Base-by-base conservation (phyloP, 2,329 filamentous ascomycete genomes). In the Chrysoporthe cubensis region DNA sequence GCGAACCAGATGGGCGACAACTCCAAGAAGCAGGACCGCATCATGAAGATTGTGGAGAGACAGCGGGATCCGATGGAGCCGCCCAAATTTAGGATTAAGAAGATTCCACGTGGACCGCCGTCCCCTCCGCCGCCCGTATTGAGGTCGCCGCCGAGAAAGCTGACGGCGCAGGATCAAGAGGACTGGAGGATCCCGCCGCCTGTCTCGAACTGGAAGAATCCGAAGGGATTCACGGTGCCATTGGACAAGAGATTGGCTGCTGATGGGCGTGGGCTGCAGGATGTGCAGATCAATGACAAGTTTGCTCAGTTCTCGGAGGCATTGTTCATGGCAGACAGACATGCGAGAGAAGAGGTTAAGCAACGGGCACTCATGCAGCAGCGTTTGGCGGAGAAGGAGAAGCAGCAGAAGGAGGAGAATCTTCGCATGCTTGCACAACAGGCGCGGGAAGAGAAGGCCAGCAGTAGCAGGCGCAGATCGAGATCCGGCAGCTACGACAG, bases 171-270 rank as follows among this genome's bases (percentile, higher is more conserved):
- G 78, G 96, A 99, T 74, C 95, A 98, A 79, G 96, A 98, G 78
- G 93, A 92, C 68, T 99, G 96, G 96, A 94, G 43, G 42, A 56
- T 85, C 58, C 85, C 85, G 0, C 94, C 95, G 2, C 92, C 95
- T 0, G 90, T 99, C 1, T 97, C 93, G 26, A 98, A 98, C 79
- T 99, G 96, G 96, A 99, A 99, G 87, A 99, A 99, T 78, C 93
- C 95, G 0, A 98, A 98, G 82, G 96, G 96, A 74, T 99, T 97
- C 76, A 99, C 96, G 0, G 93, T 99, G 0, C 93, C 96, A 0
- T 80, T 99, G 63, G 96, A 99, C 78, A 99, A 99, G 83, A 90
- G 96, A 76, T 82, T 99, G 73, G 96, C 96, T 21, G 95, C 96
- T 9, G 95, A 98, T 78, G 96, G 96, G 14, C 87, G 96, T 74